Conservation (phyloP, 257 asterid genomes). For the Solanum chilense region DNA sequence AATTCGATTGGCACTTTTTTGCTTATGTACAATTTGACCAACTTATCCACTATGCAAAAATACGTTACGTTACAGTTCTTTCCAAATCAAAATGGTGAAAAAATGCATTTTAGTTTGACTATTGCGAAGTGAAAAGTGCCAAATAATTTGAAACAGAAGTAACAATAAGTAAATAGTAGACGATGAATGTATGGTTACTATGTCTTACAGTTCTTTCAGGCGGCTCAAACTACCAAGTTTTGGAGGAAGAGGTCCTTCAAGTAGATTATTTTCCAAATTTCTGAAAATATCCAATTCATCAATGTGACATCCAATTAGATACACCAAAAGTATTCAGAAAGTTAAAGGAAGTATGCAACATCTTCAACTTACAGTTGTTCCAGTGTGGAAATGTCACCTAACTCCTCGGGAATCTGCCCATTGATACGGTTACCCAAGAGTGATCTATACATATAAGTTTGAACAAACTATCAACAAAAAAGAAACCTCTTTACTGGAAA, state of each 20-base stretch:
- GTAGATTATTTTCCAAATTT: constrained; percentile 67
- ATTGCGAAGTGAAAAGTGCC: not conserved
- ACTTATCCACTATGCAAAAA: not conserved
- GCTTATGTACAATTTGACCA: not conserved
- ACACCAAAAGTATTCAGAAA: not conserved
- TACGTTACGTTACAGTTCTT: not conserved
- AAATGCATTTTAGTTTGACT: not conserved
- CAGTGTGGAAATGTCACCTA: constrained; percentile 59
- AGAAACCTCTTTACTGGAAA: not conserved
- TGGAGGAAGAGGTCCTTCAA: constrained; percentile 67
- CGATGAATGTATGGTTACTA: not conserved
- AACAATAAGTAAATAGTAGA: not conserved
- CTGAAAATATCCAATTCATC: constrained; percentile 19
- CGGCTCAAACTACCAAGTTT: constrained; percentile 56
- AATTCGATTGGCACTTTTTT: not conserved
- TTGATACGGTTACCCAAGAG: constrained; percentile 69
- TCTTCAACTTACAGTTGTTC: constrained; percentile 52
- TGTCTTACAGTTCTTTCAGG: constrained; percentile 61
- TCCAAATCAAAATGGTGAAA: not conserved
- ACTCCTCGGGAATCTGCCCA: constrained; percentile 63
- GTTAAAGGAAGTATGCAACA: not conserved
- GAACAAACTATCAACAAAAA: not conserved
- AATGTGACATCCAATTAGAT: constrained; percentile 14
- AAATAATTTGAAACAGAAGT: not conserved
- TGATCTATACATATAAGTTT: constrained; percentile 29